Percentiles rank a stretch among this genome's conserved stretches.
Evolutionary conservation across 2,329 filamentous ascomycete species (phyloP).

Genomic region (Fusarium anthophilum): DNA sequence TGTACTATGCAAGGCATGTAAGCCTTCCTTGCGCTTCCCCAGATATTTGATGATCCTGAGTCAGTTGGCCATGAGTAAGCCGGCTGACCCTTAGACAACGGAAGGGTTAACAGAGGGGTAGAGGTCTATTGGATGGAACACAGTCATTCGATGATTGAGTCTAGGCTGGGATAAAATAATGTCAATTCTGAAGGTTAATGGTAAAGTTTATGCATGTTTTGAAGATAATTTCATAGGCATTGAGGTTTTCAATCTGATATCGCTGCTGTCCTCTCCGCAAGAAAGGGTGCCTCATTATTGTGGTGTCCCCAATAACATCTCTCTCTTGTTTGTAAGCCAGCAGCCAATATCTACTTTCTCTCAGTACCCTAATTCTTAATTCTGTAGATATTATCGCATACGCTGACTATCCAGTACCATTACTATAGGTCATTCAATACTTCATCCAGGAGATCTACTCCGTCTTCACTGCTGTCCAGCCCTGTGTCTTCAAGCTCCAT

Average conservation of each 20-base stretch:
- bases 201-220: accelerated
- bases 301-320: accelerated
- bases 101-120: too few relatives aligned
- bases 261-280: background rate
- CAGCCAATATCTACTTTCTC: too few relatives aligned
- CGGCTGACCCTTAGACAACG: accelerated
- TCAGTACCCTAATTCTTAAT: background rate
- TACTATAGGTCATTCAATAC: background rate
- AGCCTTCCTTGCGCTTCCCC: too few relatives aligned
- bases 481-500: background rate
- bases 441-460: too few relatives aligned
- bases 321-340: too few relatives aligned
- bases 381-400: background rate
- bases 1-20: background rate
- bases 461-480: background rate
- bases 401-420: accelerated
- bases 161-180: background rate
- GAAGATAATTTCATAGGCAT: background rate
- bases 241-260: background rate
- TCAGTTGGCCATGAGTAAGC: background rate
- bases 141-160: background rate
- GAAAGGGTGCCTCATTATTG: accelerated
- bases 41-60: background rate
- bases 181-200: accelerated
- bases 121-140: too few relatives aligned